A percentile compares a stretch with the other conserved stretches of the same genome.
phyloP scores from a whole-genome alignment of 2,329 filamentous ascomycete species.

The Cadophora sp. region DNA sequence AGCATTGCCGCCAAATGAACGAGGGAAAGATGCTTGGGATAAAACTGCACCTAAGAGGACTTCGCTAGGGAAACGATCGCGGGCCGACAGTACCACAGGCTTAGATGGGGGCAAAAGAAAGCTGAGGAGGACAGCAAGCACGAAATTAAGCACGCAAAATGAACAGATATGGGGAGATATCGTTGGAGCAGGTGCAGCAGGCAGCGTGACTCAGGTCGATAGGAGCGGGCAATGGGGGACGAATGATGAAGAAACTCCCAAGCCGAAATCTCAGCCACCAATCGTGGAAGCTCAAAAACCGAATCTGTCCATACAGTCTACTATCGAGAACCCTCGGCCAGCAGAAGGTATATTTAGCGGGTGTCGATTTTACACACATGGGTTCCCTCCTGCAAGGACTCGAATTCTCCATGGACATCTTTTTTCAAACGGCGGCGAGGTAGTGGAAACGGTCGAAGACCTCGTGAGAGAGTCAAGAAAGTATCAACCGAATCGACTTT shows the following conservation, averaged over 20 bases:
- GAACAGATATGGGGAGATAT: slow-evolving; percentile 93
- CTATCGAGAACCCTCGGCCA: slow-evolving; percentile 27
- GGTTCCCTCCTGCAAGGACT: slow-evolving; percentile 50
- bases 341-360: slow-evolving; percentile 49
- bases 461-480: slow-evolving; percentile 18
- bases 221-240: slow-evolving; percentile 41
- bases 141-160: slow-evolving; percentile 79
- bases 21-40: slow-evolving; percentile 80
- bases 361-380: slow-evolving; percentile 50
- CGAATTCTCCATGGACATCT: slow-evolving; percentile 46
- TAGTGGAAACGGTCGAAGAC: slow-evolving; percentile 34
- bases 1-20: slow-evolving; percentile 68
- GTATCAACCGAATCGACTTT: slow-evolving; percentile 29
- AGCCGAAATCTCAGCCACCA: background rate
- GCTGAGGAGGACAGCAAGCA: slow-evolving; percentile 84
- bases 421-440: slow-evolving; percentile 45
- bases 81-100: slow-evolving; percentile 54
- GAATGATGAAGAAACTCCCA: slow-evolving; percentile 20
- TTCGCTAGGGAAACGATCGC: slow-evolving; percentile 63
- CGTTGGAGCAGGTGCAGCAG: slow-evolving; percentile 60
- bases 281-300: background rate
- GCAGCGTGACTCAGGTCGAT: slow-evolving; percentile 38
- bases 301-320: slow-evolving; percentile 12
- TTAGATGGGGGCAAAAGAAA: slow-evolving; percentile 74
- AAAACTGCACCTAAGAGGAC: slow-evolving; percentile 55